Evolutionary conservation across 2,329 filamentous ascomycete species (phyloP), one percentile per base, ranked within the genome.

Genomic region (Leptosphaerulina australis): DNA sequence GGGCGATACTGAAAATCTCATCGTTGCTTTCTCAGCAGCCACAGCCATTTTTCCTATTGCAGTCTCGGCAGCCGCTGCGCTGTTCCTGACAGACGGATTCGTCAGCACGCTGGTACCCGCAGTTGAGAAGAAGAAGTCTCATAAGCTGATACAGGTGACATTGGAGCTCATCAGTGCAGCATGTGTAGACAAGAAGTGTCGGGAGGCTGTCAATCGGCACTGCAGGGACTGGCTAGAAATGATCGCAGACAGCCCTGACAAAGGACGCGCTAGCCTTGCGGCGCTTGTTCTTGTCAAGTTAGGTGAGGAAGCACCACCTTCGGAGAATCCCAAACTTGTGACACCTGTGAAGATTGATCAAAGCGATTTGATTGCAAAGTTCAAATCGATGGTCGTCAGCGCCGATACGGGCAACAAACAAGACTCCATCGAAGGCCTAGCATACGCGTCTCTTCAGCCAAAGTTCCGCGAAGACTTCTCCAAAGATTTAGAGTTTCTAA

Each of bases 1-100:
- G 56, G 86, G 86, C 43, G 93, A 88, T 18, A 90, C 91, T 57
- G 92, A 97, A 64, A 90, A 96, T 72, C 84, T 95, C 59, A 90
- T 96, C 45, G 81, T 94, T 39, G 92, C 92, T 5, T 97, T 97
- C 71, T 97, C 92, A 44, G 91, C 92, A n/a, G 91, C 91, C 5
- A 85, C 91, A 2, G 85, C 87, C 17, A 84, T 95, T 7, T 99
- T 99, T 69, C 92, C 94, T 1, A 83, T 99, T 43, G 85, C 90
- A 2, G 88, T 91, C 3, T 83, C 87, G 46, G 82, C 90, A 33
- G 90, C 87, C 2, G 81, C 90, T 3, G 80, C 85, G 51, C 79
- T 97, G 28, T 97, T 99, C 70, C 82, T 97, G 48, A 91, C 86
- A 26, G 90, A 96, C 59, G 90, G 90, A 3, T 97, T 99, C 65